A percentile compares a stretch with the other conserved stretches of the same genome.
Conservation (phyloP, 768 basidiomycete species). For the Hirschioporus abietinus region DNA sequence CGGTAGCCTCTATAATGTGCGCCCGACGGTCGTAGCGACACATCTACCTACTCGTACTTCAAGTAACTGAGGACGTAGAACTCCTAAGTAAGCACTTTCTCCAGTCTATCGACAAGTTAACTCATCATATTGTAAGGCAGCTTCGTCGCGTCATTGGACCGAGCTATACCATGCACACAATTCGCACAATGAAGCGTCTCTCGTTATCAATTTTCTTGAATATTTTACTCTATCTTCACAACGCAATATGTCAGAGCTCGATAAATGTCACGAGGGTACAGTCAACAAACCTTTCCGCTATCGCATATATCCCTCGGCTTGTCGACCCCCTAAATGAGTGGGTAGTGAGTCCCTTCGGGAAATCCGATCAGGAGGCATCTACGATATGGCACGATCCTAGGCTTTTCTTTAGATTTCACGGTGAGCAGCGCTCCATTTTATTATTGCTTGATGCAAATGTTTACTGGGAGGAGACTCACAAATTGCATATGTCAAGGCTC, state of each 20-base stretch:
- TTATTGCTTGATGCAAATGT: not conserved
- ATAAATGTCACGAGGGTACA: not conserved
- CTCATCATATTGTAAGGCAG: too few species aligned
- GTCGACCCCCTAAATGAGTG: not conserved
- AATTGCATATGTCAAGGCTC: not conserved
- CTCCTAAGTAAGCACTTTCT: too few species aligned
- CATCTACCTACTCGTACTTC: too few species aligned
- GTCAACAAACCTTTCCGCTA: not conserved
- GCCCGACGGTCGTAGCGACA: too few species aligned
- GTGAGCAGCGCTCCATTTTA: not conserved
- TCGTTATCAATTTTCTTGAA: too few species aligned
- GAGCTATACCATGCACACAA: too few species aligned
- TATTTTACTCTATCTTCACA: too few species aligned
- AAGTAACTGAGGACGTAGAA: too few species aligned
- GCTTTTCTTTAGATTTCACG: not conserved
- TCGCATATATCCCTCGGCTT: not conserved
- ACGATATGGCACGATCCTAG: not conserved
- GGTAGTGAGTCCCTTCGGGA: not conserved
- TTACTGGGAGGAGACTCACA: not conserved
- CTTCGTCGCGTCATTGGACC: too few species aligned
- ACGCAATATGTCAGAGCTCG: not conserved
- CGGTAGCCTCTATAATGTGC: too few species aligned
- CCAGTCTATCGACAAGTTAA: too few species aligned
- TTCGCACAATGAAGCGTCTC: too few species aligned
- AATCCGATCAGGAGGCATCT: not conserved